Evolutionary conservation across 768 basidiomycete species (phyloP).

Genomic region (Phlebiopsis flavidoalba): DNA sequence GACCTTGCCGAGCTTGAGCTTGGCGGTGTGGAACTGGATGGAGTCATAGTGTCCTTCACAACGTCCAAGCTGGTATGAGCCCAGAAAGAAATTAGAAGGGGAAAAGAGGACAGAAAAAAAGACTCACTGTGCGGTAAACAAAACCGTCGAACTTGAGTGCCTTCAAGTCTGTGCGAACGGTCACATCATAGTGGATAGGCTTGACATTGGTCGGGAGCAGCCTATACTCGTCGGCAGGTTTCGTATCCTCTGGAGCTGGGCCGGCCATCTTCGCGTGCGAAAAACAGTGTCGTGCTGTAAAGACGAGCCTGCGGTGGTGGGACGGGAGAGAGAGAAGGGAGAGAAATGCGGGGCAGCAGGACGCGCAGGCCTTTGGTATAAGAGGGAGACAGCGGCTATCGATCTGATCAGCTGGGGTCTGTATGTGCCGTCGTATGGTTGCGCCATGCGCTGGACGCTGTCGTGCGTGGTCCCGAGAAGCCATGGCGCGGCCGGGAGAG

Average conservation of each 20-base stretch:
- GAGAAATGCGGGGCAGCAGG: not conserved
- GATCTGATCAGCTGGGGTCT: not conserved
- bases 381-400: not conserved
- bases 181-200: constrained; percentile 75
- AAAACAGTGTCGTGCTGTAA: constrained; percentile 8
- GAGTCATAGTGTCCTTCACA: constrained; percentile 50
- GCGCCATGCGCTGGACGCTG: not conserved
- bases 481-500: no score
- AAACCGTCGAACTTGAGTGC: constrained; percentile 72
- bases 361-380: not conserved
- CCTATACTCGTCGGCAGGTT: constrained; percentile 33
- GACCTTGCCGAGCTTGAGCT: constrained; percentile 53
- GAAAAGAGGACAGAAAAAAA: not conserved
- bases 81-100: not conserved
- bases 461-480: not conserved
- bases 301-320: not conserved
- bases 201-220: constrained; percentile 63
- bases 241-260: not conserved
- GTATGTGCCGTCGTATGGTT: not conserved
- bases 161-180: constrained; percentile 77
- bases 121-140: constrained; percentile 62
- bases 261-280: constrained; percentile 9
- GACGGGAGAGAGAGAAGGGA: not conserved
- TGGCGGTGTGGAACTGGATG: constrained; percentile 61
- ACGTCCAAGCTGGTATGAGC: constrained; percentile 54